Evolutionary conservation across 129 eudicot genomes (phyloP).

Genomic region (Centrapalus pauciflorus): DNA sequence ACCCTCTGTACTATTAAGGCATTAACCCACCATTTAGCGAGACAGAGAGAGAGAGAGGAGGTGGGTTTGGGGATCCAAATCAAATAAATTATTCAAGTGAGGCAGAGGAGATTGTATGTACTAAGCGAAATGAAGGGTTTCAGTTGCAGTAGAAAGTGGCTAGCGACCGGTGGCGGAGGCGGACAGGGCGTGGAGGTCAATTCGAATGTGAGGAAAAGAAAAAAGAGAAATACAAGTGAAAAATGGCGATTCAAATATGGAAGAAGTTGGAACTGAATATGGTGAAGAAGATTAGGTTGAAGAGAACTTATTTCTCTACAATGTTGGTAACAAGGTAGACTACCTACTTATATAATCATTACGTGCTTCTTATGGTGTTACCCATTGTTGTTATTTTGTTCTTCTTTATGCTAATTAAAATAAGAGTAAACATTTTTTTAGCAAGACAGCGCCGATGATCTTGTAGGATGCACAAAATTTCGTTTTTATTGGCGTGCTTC

Average conservation of each 20-base stretch:
- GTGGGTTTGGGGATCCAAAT: too few relatives aligned
- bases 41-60: too few relatives aligned
- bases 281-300: conserved; percentile 35
- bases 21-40: too few relatives aligned
- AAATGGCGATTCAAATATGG: not conserved
- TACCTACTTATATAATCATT: conserved; percentile 2
- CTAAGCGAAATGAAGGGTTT: too few relatives aligned
- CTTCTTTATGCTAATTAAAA: not conserved
- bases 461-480: not conserved
- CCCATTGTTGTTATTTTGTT: conserved; percentile 2
- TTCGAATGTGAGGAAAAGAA: not conserved
- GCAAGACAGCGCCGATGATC: too few relatives aligned
- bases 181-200: too few relatives aligned
- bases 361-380: not conserved
- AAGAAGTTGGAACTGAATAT: conserved; percentile 34
- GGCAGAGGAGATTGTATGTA: too few relatives aligned
- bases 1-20: too few relatives aligned
- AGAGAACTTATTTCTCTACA: conserved; percentile 43
- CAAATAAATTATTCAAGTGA: too few relatives aligned
- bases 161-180: too few relatives aligned
- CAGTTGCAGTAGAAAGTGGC: too few relatives aligned
- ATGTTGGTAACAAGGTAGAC: conserved; percentile 51
- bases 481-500: not conserved
- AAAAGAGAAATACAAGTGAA: not conserved
- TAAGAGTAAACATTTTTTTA: too few relatives aligned